phyloP scores from a whole-genome alignment of 176 grass and related monocot genomes.

The Guadua angustifolia region DNA sequence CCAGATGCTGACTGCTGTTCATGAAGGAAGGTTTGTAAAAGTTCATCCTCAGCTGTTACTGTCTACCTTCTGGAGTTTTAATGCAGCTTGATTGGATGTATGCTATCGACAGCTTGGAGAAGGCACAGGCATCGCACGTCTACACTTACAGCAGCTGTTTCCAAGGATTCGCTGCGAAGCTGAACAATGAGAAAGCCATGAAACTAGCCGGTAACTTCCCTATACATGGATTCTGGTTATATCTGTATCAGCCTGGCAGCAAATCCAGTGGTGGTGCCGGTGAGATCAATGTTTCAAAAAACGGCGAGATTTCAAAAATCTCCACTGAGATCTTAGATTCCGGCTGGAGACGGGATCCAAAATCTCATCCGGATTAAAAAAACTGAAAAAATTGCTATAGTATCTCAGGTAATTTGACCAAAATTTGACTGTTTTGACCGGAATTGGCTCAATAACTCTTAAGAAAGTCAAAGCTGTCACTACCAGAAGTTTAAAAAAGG shows the following conservation, averaged over 20 bases:
- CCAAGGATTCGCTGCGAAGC: conserved; percentile 74
- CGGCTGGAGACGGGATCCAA: too few species aligned
- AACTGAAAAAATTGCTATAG: too few species aligned
- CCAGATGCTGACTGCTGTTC: conserved; percentile 70
- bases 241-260: background rate
- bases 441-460: too few species aligned
- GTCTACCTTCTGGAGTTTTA: background rate
- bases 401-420: too few species aligned
- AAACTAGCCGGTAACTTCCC: conserved; percentile 52
- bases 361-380: too few species aligned
- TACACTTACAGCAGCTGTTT: conserved; percentile 65
- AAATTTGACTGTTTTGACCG: too few species aligned
- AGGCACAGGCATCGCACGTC: conserved; percentile 62
- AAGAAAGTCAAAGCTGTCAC: too few species aligned
- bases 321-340: too few species aligned
- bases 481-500: too few species aligned
- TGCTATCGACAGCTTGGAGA: conserved; percentile 51
- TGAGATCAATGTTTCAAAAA: too few species aligned
- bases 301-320: too few species aligned
- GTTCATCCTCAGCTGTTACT: background rate
- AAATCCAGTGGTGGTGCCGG: background rate
- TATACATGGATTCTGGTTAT: background rate
- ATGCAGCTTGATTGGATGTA: background rate
- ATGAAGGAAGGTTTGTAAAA: conserved; percentile 64
- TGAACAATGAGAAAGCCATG: conserved; percentile 62